Evolutionary conservation across 495 filamentous ascomycete genomes (phyloP).

Genomic region (Hyaloscypha hepaticicola): DNA sequence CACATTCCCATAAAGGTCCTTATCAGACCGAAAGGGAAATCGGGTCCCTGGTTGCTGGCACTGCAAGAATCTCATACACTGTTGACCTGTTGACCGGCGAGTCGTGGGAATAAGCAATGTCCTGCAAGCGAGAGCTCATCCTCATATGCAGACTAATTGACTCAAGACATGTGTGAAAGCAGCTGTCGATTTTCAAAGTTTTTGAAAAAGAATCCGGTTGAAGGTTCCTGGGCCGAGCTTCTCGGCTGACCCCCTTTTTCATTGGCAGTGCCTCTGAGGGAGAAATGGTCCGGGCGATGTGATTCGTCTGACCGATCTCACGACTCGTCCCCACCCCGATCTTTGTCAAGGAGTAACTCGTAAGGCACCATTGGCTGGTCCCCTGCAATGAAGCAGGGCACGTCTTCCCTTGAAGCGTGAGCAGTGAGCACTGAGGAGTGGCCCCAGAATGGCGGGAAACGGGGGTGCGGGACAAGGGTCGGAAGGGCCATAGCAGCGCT

Average conservation of each 20-base stretch:
- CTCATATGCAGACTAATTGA: neutral
- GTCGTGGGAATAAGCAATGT: neutral
- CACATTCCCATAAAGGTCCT: neutral
- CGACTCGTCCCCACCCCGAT: neutral
- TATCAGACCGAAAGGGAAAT: too few species aligned
- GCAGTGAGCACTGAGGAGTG: neutral
- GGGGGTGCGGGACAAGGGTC: neutral
- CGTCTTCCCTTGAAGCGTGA: neutral
- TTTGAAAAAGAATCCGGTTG: neutral
- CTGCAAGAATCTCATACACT: too few species aligned
- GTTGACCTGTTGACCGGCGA: too few species aligned
- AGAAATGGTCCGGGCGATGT: neutral
- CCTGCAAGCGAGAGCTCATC: neutral
- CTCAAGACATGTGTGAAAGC: neutral
- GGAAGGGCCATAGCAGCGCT: neutral
- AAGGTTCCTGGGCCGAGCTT: neutral
- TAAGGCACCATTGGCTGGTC: neutral
- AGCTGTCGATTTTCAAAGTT: too few species aligned
- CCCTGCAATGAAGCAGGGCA: neutral
- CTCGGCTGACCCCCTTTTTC: neutral
- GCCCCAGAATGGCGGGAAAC: neutral
- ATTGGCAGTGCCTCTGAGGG: neutral
- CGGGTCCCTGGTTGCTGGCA: neutral
- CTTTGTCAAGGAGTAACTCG: neutral
- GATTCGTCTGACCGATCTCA: neutral